phyloP scores from a whole-genome alignment of 805 yeast species.

The Myxozyma kluyveri region DNA sequence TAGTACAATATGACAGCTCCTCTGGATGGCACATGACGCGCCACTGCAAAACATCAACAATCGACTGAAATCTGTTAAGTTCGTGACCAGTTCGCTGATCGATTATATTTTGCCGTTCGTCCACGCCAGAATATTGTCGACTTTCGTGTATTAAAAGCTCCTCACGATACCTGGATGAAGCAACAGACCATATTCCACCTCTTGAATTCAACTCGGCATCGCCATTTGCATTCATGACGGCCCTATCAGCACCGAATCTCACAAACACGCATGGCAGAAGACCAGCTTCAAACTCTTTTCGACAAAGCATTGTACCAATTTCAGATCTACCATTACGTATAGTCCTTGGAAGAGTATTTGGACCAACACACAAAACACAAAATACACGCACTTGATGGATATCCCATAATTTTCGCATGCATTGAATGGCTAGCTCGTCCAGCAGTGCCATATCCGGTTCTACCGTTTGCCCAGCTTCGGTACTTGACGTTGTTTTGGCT shows the following conservation, averaged over 20 bases:
- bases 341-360: constrained; percentile 80
- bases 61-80: constrained; percentile 65
- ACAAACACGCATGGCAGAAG: constrained; percentile 74
- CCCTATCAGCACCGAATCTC: constrained; percentile 66
- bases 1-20: constrained; percentile 62
- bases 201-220: constrained; percentile 51
- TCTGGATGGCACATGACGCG: constrained; percentile 74
- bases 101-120: constrained; percentile 66
- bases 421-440: constrained; percentile 50
- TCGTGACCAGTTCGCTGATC: constrained; percentile 79
- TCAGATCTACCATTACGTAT: constrained; percentile 82
- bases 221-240: constrained; percentile 59
- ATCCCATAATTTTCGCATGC: constrained; percentile 48
- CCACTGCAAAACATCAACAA: constrained; percentile 74
- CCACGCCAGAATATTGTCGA: constrained; percentile 77
- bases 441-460: constrained; percentile 43
- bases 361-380: constrained; percentile 76
- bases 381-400: constrained; percentile 74
- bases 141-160: constrained; percentile 62
- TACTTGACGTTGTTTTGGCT: constrained; percentile 40
- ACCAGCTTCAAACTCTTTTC: constrained; percentile 73
- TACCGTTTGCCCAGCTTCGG: constrained; percentile 32
- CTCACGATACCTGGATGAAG: constrained; percentile 63
- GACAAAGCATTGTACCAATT: constrained; percentile 85
- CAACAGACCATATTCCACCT: constrained; percentile 84